Base-by-base conservation (phyloP, 2,329 filamentous ascomycete species). In the Penicillium carneum region DNA sequence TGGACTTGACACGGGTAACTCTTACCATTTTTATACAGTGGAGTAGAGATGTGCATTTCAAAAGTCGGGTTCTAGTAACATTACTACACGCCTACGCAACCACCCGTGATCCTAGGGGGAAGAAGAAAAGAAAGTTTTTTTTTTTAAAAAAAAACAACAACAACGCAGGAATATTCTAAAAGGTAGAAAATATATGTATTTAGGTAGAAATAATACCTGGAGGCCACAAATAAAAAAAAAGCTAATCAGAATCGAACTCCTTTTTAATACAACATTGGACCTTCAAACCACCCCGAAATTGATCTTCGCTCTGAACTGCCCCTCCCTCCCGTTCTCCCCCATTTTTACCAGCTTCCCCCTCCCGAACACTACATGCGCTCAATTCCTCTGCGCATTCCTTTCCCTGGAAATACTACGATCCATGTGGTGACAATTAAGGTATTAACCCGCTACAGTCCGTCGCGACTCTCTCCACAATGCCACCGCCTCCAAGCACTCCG, bases 401-500 rank as follows among this genome's bases (percentile, higher is more conserved):
- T 12, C 26, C 31, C 49, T 52, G 26, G 14, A 38, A 20, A 20
- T 50, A 16, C 2, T 31, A 47, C 43, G 43, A 36, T 64, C 63
- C 62, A 70, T 71, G 69, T 51, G 66, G 66, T 65, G 63, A 67
- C 61, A 51, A 63, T 20, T 20, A 39, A 36, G 34, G 39, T 43
- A 57, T 55, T 59, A 33, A 63, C 63, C 42, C 9, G 23, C 54
- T 42, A 64, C 61, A 66, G 62, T 63, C 53, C 43, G 20, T 43
- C 50, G 64, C 54, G 61, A 69, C 60, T 57, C 50, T 39, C 33
- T 20, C 52, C 41, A 62, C 63, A 48, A 70, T 70, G 68, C 67
- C 68, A 43, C 63, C 67, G 23, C 63, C 67, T 23, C 47, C 75
- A 45, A 68, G 77, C 56, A 80, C 83, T 61, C 69, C 75, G 58